Evolutionary conservation across 2,329 filamentous ascomycete species (phyloP).

Genomic region (Teratosphaeria epicoccoides): DNA sequence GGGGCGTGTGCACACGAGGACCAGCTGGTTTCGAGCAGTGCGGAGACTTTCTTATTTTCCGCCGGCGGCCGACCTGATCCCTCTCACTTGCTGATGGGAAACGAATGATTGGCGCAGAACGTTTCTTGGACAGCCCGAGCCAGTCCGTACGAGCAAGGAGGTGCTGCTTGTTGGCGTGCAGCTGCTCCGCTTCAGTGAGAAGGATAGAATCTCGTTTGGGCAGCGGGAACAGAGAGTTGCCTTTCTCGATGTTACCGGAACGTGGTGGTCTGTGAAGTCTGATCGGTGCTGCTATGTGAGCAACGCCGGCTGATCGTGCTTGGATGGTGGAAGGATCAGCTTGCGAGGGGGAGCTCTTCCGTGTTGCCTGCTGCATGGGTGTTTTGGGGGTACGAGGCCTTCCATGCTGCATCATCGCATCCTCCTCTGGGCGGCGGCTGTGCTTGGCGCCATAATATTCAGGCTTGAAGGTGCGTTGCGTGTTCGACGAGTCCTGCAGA

Average conservation of each 20-base stretch:
- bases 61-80: slow-evolving; percentile 20
- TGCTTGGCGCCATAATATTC: neutral
- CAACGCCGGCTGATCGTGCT: neutral
- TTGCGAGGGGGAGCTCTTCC: neutral
- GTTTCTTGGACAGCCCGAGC: slow-evolving; percentile 19
- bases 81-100: slow-evolving; percentile 13
- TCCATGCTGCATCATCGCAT: neutral
- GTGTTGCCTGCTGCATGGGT: neutral
- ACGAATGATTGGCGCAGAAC: slow-evolving; percentile 15
- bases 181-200: slow-evolving; percentile 8
- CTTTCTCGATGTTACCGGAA: neutral
- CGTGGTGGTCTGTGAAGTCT: neutral
- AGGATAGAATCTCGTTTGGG: neutral
- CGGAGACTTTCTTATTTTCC: slow-evolving; percentile 14
- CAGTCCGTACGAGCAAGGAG: slow-evolving; percentile 23
- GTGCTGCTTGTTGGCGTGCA: slow-evolving; percentile 13
- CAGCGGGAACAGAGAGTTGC: neutral
- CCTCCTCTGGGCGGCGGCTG: neutral
- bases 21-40: slow-evolving; percentile 5
- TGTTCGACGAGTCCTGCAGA: slow-evolving; percentile 6
- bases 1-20: slow-evolving; percentile 6
- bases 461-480: slow-evolving; percentile 4
- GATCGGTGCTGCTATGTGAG: neutral
- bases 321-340: too few relatives aligned
- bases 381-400: neutral